Percentiles rank a stretch among this genome's conserved stretches.
Evolutionary conservation across 108 stramenopile species (phyloP).

Genomic region (Hondaea fermentalgiana): DNA sequence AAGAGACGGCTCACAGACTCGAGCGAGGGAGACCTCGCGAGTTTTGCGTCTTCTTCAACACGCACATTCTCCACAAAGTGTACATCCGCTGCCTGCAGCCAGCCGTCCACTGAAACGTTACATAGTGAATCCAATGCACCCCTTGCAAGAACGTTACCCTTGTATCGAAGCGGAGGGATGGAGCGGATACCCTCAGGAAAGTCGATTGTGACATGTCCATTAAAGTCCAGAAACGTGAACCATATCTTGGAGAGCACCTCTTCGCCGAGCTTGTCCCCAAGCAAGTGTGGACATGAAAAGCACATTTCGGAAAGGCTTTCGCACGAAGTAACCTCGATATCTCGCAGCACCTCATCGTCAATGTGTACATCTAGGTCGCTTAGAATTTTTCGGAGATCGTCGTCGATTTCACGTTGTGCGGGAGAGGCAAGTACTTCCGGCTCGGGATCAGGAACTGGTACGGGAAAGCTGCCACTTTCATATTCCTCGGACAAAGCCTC

Average conservation of each 20-base stretch:
- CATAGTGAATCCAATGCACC: background rate
- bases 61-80: background rate
- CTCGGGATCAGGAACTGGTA: too few species aligned
- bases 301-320: background rate
- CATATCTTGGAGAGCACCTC: background rate
- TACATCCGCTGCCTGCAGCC: background rate
- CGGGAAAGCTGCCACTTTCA: too few species aligned
- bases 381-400: background rate
- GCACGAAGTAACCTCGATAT: background rate
- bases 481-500: too few species aligned
- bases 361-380: background rate
- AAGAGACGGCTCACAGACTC: background rate
- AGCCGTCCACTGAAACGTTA: background rate
- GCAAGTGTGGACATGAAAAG: background rate
- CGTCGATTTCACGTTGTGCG: background rate
- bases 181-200: background rate
- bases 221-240: background rate
- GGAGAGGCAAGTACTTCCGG: background rate
- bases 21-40: background rate
- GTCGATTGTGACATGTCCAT: background rate
- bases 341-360: background rate
- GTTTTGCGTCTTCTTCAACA: background rate
- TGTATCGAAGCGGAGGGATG: background rate
- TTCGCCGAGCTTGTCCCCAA: background rate
- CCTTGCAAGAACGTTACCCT: background rate